Base-by-base conservation (phyloP, 208 protist genomes). In the Crithidia fasciculata region DNA sequence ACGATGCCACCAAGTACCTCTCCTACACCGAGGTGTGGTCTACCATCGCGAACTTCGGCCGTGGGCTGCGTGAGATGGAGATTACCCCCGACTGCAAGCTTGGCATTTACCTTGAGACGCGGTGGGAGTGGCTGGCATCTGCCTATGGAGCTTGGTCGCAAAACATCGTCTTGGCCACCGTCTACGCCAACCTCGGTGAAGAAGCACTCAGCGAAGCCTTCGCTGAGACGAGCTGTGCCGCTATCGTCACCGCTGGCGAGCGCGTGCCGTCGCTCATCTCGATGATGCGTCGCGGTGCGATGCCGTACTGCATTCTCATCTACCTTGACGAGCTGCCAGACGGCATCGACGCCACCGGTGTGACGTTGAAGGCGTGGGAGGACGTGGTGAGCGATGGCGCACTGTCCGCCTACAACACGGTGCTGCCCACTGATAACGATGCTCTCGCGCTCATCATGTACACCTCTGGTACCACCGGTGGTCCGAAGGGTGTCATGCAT, bases 401-500 rank as follows among this genome's bases (percentile, higher is more conserved):
- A 39, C 56, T 64, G 43, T 39, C 37, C 40, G 43, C 67, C 67
- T 94, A 92, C 82, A 45, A 89, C 19, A 88, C 91, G 59, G 63
- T 85, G 37, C 74, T 94, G 28, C 82, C 88, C 4, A 76, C 62
- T 3, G 64, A 44, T 15, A 59, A 72, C 13, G 78, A 93, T 54
- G 75, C 80, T 8, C 43, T 55, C 6, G 76, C 73, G 8, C 82
- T 94, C 56, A 85, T 96, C 77, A 96, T 96, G 95, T 97, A 98
- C 86, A 98, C 95, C 52, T 96, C 90, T 61, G 92, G 94, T 36
- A 95, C 95, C 10, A 96, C 89, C 5, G 92, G 91, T 16, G 86
- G 90, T 58, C 95, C 95, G 19, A 98, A 97, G 78, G 95, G 93
- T 56, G 91, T 96, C 8, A 84, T 90, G 41, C 85, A 96, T 77